These are phyloP conservation scores for Penicillium sp. DNA, from an alignment of 2,329 filamentous ascomycete genomes.

Conservation along the genomic window DNA sequence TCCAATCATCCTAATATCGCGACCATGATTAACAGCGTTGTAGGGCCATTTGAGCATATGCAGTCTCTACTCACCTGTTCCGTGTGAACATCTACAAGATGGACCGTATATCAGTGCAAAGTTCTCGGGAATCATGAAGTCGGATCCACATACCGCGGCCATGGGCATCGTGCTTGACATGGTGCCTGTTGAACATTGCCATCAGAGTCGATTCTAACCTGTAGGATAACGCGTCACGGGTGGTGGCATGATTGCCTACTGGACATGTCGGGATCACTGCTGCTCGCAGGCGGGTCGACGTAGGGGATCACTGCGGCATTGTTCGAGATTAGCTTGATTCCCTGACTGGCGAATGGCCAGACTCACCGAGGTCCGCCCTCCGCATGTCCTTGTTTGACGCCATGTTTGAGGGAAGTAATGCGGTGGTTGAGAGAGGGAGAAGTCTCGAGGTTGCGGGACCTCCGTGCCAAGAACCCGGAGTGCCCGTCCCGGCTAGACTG, in stretches of 20 bases:
- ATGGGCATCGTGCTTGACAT: slow-evolving; percentile 82
- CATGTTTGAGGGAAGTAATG: slow-evolving; percentile 47
- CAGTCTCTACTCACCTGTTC: slow-evolving; percentile 63
- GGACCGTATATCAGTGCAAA: not conserved
- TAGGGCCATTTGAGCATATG: slow-evolving; percentile 12
- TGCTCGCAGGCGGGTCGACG: slow-evolving; percentile 67
- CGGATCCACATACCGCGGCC: slow-evolving; percentile 64
- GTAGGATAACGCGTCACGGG: not conserved
- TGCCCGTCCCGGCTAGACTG: slow-evolving; percentile 8
- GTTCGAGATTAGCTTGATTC: slow-evolving; percentile 1
- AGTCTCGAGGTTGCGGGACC: not conserved
- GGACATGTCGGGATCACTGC: slow-evolving; percentile 64
- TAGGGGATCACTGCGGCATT: slow-evolving; percentile 78
- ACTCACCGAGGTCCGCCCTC: slow-evolving; percentile 67
- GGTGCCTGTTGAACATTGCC: slow-evolving; percentile 45
- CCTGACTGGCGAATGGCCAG: not conserved
- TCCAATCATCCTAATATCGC: slow-evolving; percentile 57
- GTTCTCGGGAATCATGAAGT: not conserved
- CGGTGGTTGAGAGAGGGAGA: slow-evolving; percentile 9
- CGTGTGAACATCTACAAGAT: slow-evolving; percentile 72
- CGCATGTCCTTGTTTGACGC: slow-evolving; percentile 73
- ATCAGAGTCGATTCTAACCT: slow-evolving; percentile 17
- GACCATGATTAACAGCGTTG: slow-evolving; percentile 3
- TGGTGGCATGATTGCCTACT: slow-evolving; percentile 57
- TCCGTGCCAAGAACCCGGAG: slow-evolving; percentile 3